These are phyloP conservation scores for Neurospora intermedia DNA, from an alignment of 495 filamentous ascomycete species.

Conservation along the genomic window DNA sequence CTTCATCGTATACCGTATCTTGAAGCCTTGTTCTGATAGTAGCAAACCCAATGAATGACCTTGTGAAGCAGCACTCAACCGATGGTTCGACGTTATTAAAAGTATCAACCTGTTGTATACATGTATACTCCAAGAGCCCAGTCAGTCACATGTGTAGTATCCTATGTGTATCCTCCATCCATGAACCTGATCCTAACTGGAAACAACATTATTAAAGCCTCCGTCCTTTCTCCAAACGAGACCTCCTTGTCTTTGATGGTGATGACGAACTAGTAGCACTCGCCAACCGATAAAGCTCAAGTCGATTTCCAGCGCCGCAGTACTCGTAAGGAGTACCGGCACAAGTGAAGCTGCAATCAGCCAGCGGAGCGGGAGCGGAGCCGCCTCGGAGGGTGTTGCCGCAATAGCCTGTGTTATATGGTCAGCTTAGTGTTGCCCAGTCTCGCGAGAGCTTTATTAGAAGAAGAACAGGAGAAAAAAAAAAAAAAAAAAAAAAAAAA, in stretches of 20 bases:
- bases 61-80: too few relatives aligned
- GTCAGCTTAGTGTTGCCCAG: too few relatives aligned
- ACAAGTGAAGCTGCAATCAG: constrained; percentile 34
- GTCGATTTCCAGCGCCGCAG: constrained; percentile 34
- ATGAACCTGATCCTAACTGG: neutral
- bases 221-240: neutral
- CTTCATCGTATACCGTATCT: too few relatives aligned
- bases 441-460: too few relatives aligned
- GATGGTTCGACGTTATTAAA: too few relatives aligned
- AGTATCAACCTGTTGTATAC: too few relatives aligned
- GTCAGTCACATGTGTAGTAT: neutral
- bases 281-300: constrained; percentile 26
- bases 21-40: too few relatives aligned
- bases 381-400: constrained; percentile 23
- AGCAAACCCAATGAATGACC: too few relatives aligned
- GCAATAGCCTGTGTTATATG: constrained; percentile 22
- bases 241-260: neutral
- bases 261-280: neutral
- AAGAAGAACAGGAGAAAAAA: too few relatives aligned
- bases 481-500: neutral
- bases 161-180: neutral
- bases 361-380: constrained; percentile 14
- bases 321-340: constrained; percentile 27
- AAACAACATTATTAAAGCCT: neutral
- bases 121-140: neutral